Evolutionary conservation across 306 rosid species (phyloP).

Genomic region (Oxytropis ochrocephala): DNA sequence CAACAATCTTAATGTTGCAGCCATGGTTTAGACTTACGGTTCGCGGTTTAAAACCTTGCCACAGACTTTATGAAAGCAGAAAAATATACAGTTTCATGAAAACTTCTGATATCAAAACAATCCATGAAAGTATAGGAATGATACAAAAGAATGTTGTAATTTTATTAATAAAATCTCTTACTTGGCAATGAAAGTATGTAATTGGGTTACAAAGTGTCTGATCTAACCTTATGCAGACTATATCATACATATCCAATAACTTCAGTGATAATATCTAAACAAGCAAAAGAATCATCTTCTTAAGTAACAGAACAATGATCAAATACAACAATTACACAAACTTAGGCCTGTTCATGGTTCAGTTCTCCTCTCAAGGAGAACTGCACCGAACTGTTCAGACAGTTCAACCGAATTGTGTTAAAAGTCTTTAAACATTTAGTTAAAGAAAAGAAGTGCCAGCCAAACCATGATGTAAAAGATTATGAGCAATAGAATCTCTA

Average conservation of each 20-base stretch:
- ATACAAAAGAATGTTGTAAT: constrained; percentile 27
- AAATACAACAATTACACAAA: constrained; percentile 10
- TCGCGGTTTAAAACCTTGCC: background rate
- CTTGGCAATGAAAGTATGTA: constrained; percentile 27
- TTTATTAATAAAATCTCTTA: constrained; percentile 18
- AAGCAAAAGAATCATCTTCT: constrained; percentile 26
- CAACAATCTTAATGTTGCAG: no score
- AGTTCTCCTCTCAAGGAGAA: no score
- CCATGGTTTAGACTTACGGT: no score
- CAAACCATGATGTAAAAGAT: constrained; percentile 89
- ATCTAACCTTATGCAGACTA: constrained; percentile 28
- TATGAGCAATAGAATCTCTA: constrained; percentile 89
- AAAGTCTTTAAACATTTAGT: no score
- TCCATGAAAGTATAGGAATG: constrained; percentile 11
- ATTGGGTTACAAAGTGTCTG: constrained; percentile 13
- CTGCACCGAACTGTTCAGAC: no score
- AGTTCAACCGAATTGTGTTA: no score
- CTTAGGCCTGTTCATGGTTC: no score
- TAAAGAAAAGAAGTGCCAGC: constrained; percentile 82
- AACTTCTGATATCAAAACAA: background rate
- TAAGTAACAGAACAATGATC: background rate
- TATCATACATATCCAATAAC: constrained; percentile 21
- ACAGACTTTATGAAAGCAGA: background rate
- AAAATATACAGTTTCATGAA: background rate
- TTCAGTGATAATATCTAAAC: constrained; percentile 17